These are phyloP conservation scores for Fusarium lyarnte DNA, from an alignment of 2,329 filamentous ascomycete species.

Conservation along the genomic window DNA sequence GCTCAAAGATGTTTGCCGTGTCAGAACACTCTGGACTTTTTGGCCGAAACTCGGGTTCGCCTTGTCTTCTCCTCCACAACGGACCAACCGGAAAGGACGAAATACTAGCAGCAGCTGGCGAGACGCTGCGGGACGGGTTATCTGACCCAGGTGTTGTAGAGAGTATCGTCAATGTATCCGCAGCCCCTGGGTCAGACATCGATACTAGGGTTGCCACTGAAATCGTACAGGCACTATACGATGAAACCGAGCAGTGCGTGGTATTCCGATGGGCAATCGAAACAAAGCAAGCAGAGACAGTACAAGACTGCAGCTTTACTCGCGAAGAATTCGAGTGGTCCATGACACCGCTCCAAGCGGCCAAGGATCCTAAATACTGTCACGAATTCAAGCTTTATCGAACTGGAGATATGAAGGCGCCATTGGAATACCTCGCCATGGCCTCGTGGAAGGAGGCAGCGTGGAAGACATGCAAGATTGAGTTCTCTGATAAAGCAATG, in stretches of 20 bases:
- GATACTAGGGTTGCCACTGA: constrained; percentile 24
- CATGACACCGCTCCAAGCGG: constrained; percentile 20
- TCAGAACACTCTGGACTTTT: constrained; percentile 31
- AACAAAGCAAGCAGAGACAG: constrained; percentile 10
- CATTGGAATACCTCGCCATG: constrained; percentile 23
- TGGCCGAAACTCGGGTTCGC: constrained; percentile 15
- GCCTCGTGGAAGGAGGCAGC: constrained; percentile 33
- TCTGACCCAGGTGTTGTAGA: constrained; percentile 21
- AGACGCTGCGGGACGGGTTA: constrained; percentile 17
- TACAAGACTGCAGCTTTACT: constrained; percentile 13
- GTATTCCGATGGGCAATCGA: constrained; percentile 31
- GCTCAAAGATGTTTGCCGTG: constrained; percentile 31
- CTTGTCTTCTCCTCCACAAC: constrained; percentile 30
- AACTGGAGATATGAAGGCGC: constrained; percentile 24
- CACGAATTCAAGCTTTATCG: constrained; percentile 35
- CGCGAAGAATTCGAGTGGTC: constrained; percentile 34
- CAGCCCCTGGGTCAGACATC: constrained; percentile 14
- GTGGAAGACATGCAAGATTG: constrained; percentile 34
- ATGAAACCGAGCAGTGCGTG: constrained; percentile 22
- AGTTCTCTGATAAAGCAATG: constrained; percentile 20
- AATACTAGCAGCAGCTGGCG: constrained; percentile 28
- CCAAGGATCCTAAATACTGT: constrained; percentile 23
- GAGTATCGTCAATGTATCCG: constrained; percentile 31
- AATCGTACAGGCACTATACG: constrained; percentile 26
- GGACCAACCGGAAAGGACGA: constrained; percentile 25